Percentiles rank a stretch among this genome's conserved stretches.
Conservation (phyloP, 306 rosid species). For the Vigna mungo region DNA sequence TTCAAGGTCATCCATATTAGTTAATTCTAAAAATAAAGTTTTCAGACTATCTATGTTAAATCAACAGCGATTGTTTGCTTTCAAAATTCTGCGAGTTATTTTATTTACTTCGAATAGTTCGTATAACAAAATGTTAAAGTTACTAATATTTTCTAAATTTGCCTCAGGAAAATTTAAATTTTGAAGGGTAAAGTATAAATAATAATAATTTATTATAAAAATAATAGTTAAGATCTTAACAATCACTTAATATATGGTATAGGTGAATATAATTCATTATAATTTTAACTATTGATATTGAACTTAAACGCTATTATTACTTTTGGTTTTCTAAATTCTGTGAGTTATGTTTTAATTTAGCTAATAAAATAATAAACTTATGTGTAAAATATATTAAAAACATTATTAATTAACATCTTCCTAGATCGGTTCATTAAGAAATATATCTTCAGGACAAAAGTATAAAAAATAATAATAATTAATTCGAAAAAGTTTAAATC, state of each 20-base stretch:
- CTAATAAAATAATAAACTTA: background rate
- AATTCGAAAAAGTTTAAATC: background rate
- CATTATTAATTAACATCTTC: background rate
- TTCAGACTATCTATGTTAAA: background rate
- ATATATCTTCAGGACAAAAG: background rate
- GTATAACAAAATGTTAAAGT: no score
- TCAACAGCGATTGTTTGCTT: no score
- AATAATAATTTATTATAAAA: no score
- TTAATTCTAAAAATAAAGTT: no score
- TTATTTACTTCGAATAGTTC: background rate
- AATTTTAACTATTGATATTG: background rate
- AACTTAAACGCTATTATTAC: no score
- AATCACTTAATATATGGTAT: background rate
- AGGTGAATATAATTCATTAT: background rate
- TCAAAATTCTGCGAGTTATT: background rate
- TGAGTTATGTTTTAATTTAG: no score
- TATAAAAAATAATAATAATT: background rate
- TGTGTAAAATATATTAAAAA: background rate
- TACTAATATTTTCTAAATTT: no score
- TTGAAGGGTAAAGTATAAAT: background rate
- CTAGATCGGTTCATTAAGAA: background rate
- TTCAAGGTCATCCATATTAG: no score
- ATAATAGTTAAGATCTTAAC: background rate
- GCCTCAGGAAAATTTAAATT: background rate
- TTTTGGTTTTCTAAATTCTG: no score